Evolutionary conservation across 768 basidiomycete genomes (phyloP).

Genomic region (Agrocybe praecox): DNA sequence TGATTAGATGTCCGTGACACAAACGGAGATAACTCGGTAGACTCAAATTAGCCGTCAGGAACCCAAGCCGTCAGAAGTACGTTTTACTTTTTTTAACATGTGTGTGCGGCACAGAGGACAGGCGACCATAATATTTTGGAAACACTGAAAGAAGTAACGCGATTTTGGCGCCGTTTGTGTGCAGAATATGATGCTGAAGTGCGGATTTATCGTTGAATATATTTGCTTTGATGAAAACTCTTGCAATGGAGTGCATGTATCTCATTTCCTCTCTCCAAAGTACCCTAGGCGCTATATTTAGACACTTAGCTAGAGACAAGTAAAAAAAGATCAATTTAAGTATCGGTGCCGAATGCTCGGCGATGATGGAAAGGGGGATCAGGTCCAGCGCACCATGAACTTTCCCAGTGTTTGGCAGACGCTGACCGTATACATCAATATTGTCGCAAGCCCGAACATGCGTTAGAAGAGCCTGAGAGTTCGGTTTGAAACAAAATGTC

Average conservation of each 20-base stretch:
- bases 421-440: background rate
- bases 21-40: constrained; percentile 21
- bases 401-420: background rate
- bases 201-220: too few relatives aligned
- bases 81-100: background rate
- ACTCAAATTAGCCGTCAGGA: constrained; percentile 4
- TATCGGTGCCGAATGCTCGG: constrained; percentile 5
- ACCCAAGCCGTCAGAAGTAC: background rate
- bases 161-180: background rate
- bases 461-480: constrained; percentile 1
- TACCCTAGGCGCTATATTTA: too few relatives aligned
- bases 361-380: background rate
- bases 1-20: constrained; percentile 20
- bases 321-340: background rate
- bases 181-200: too few relatives aligned
- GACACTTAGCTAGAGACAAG: background rate
- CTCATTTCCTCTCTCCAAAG: background rate
- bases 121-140: background rate
- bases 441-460: background rate
- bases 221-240: too few relatives aligned
- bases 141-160: background rate
- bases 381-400: background rate
- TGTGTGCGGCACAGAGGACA: background rate
- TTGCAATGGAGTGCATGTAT: background rate
- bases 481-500: background rate